Conservation (phyloP, 2,329 filamentous ascomycete species). For the Alternaria longipes region DNA sequence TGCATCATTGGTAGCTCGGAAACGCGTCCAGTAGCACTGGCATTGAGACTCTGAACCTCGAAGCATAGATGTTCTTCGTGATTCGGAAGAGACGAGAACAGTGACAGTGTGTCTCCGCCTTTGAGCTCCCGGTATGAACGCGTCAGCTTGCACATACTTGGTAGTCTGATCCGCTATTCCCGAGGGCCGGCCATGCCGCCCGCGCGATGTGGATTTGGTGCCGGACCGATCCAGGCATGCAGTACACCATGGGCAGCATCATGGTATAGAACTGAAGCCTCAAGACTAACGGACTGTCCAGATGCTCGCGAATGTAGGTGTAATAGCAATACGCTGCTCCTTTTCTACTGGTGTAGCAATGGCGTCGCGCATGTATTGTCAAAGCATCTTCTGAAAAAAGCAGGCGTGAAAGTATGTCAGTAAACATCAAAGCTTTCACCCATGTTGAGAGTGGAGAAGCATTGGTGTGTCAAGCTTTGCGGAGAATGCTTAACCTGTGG, state of each 20-base stretch:
- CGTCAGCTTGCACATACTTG: not conserved
- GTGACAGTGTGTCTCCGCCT: not conserved
- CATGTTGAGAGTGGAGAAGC: not conserved
- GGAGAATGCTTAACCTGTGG: conserved; percentile 9
- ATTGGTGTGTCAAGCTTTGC: conserved; percentile 8
- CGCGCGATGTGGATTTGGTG: not conserved
- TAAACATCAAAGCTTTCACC: not conserved
- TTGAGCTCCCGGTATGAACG: not conserved
- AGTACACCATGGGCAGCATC: not conserved
- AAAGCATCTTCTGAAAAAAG: too few species aligned
- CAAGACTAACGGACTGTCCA: not conserved
- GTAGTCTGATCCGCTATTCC: not conserved
- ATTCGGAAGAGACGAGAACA: not conserved
- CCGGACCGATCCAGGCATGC: not conserved
- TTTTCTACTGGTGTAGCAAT: too few species aligned
- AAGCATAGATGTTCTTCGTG: not conserved
- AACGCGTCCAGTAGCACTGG: too few species aligned
- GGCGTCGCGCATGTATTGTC: too few species aligned
- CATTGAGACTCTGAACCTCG: not conserved
- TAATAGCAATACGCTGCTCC: too few species aligned
- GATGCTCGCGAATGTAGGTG: not conserved
- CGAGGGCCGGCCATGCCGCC: not conserved
- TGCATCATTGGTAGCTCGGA: not conserved
- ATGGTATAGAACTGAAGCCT: not conserved
- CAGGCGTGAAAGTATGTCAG: not conserved